Evolutionary conservation across 2,329 filamentous ascomycete genomes (phyloP).

Genomic region (Lecanoromycetidae sp.): DNA sequence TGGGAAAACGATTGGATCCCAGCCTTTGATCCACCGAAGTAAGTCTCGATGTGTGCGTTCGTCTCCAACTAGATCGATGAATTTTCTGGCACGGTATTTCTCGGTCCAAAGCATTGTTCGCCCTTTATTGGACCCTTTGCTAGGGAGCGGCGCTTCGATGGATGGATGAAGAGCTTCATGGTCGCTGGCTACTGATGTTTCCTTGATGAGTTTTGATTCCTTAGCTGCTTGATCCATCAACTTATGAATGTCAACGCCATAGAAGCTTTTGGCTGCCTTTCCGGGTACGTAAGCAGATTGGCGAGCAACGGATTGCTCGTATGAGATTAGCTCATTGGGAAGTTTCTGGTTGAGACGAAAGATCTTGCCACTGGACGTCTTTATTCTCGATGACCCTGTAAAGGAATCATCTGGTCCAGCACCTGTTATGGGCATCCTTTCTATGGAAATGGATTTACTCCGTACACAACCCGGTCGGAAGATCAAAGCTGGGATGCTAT

Average conservation of each 20-base stretch:
- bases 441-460: no score
- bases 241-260: conserved; percentile 82
- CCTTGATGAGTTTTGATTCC: conserved; percentile 33
- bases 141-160: conserved; percentile 15
- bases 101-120: conserved; percentile 66
- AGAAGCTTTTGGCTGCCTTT: conserved; percentile 56
- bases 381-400: conserved; percentile 20
- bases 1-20: conserved; percentile 89
- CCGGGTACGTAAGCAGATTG: conserved; percentile 39
- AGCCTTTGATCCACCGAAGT: conserved; percentile 82
- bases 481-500: no score
- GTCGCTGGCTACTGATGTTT: conserved; percentile 27
- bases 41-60: conserved; percentile 86
- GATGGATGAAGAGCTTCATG: conserved; percentile 7
- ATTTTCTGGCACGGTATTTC: conserved; percentile 86
- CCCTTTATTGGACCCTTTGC: conserved; percentile 24
- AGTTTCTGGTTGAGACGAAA: conserved; percentile 33
- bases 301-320: conserved; percentile 42
- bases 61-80: conserved; percentile 87
- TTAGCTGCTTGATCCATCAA: conserved; percentile 60
- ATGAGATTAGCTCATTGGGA: conserved; percentile 28
- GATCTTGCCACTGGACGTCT: conserved; percentile 38
- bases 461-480: no score
- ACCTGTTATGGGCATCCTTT: not conserved
- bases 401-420: not conserved